phyloP scores from a whole-genome alignment of 352 stramenopile species.

The Hyaloperonospora brassicae region DNA sequence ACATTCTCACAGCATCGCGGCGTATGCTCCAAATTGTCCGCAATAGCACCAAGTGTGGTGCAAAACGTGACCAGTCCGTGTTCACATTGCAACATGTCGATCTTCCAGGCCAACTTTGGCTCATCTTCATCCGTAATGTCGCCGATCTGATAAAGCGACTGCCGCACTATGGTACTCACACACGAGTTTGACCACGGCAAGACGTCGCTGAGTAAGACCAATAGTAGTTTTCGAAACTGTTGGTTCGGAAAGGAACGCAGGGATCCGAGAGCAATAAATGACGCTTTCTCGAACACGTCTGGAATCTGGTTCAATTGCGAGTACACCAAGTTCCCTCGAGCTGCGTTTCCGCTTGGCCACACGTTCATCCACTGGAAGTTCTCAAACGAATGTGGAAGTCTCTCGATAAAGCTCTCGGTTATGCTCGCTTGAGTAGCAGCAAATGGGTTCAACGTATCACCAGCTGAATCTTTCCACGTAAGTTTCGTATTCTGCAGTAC shows the following conservation, averaged over 20 bases:
- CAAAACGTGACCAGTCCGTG: conserved; percentile 13
- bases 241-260: conserved; percentile 43
- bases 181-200: conserved; percentile 37
- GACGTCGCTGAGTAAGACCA: conserved; percentile 28
- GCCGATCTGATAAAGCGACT: conserved; percentile 46
- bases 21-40: conserved; percentile 10
- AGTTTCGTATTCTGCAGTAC: too few species aligned
- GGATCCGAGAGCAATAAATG: too few species aligned
- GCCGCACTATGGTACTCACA: conserved; percentile 30
- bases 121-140: conserved; percentile 21
- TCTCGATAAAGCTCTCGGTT: conserved; percentile 28
- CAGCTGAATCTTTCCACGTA: conserved; percentile 23
- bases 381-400: conserved; percentile 14
- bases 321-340: conserved; percentile 48
- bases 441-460: conserved; percentile 32
- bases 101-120: conserved; percentile 31
- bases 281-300: conserved; percentile 18
- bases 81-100: conserved; percentile 20
- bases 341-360: too few species aligned
- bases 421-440: conserved; percentile 13
- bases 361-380: conserved; percentile 37
- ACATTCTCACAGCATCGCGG: conserved; percentile 25
- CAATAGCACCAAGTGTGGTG: conserved; percentile 14
- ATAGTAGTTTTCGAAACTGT: conserved; percentile 39
- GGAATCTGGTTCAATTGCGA: conserved; percentile 20